Conservation (phyloP, 2,329 filamentous ascomycete genomes). For the Cordyceps javanica region DNA sequence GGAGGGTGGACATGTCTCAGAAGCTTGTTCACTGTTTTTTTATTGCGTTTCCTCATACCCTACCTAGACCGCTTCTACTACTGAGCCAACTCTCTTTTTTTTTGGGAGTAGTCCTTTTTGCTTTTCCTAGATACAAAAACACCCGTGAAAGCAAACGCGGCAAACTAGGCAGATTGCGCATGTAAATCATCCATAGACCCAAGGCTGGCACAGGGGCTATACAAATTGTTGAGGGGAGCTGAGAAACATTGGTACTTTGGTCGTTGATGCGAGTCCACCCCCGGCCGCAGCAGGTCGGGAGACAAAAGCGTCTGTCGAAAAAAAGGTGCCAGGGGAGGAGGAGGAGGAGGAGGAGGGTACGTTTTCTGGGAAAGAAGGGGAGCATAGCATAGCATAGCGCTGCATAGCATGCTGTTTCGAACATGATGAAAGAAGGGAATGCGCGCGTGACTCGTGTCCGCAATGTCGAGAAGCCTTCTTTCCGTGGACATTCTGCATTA, state of each 20-base stretch:
- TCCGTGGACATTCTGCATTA: slow-evolving; percentile 10
- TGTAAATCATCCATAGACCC: background rate
- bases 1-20: background rate
- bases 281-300: too few species aligned
- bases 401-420: background rate
- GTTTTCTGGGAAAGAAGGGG: background rate
- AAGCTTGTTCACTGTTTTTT: background rate
- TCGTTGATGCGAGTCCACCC: too few species aligned
- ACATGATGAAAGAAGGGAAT: slow-evolving; percentile 1
- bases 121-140: too few species aligned
- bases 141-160: background rate
- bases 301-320: too few species aligned
- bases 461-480: slow-evolving; percentile 13
- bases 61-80: background rate
- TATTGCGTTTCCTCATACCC: background rate
- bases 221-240: too few species aligned
- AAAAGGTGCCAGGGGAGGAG: too few species aligned
- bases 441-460: slow-evolving; percentile 11
- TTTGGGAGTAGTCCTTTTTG: background rate
- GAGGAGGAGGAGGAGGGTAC: background rate
- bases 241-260: too few species aligned
- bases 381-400: background rate
- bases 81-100: background rate
- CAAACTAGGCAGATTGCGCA: background rate
- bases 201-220: too few species aligned